Base-by-base conservation (phyloP, 2,329 filamentous ascomycete genomes). In the Domatiomyces catenatus region DNA sequence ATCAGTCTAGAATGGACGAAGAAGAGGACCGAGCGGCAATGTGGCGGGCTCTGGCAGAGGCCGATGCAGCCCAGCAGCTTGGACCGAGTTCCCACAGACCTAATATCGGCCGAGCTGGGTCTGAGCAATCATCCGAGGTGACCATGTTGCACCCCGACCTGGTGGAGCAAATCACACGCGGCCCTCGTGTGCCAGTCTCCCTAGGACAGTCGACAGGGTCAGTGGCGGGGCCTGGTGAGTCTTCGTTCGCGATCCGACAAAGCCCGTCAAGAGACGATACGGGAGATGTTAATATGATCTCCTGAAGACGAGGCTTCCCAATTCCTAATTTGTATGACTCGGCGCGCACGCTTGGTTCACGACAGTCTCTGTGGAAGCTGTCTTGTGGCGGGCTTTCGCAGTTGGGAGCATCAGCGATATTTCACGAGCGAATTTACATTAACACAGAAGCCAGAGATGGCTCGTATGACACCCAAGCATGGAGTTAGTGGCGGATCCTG, bases 11-110 rank as follows among this genome's bases (percentile, higher is more conserved):
- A 17, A 48, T 54, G 47, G 46, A 50, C 42, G 50, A 54, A 43
- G 56, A 56, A 45, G 49, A 52, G 22, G 53, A 60, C 24, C 53
- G 54, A 7, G 49, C 55, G 47, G 54, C 53, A 24, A 54, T 56
- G 51, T 44, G 51, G 28, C 56, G 48, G 43, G 51, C 54, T 28
- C 51, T 58, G 32, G 50, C 53, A 8, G 53, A 55, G 42, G 51
- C 54, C 20, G 58, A 58, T 45, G 48, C 55, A 22, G 51, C 55
- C 15, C 51, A 57, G 22, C 56, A 57, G 42, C 48, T 55, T 8
- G 45, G 50, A 46, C 52, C 54, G 1, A 54, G 54, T 39, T 5
- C 10, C 32, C 32, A 39, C 32, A 12, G 32, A 39, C 32, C 32
- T 12, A 15, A 39, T 15, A 5, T 15, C 32, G 32, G 32, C 32